Evolutionary conservation across 495 filamentous ascomycete species (phyloP), one percentile per base, ranked within the genome.

Genomic region (Hypoxylon perforatum): DNA sequence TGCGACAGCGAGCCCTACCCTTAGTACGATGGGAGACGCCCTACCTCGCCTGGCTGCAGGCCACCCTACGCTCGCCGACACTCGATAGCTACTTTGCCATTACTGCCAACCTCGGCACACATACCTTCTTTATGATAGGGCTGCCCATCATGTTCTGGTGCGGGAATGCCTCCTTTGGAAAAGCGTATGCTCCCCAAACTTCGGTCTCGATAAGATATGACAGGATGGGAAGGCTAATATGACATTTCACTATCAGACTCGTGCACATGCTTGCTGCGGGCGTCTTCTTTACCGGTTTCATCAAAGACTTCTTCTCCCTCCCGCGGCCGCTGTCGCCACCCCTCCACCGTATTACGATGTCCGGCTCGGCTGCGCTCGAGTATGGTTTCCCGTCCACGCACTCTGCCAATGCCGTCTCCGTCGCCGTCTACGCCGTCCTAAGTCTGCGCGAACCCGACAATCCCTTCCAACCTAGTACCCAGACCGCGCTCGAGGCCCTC

Each of bases 361-460:
- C 95, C 28, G 93, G 93, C 10, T 96, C 92, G 3, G 92, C 91
- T 6, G 93, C 94, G 17, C 84, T 99, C 36, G 95, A 99, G 73
- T 99, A 99, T 70, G 95, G 95, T 19, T 98, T 97, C 69, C 95
- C 95, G 3, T 97, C 93, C 11, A 97, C 95, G 0, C 95, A 99
- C 76, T 96, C 93, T 1, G 94, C 95, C 19, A 99, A 99, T 75
- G 95, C 95, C 6, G 91, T 97, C 44, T 98, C 95, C 1, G 94
- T 97, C 11, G 91, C 92, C 28, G 84, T 96, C 9, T 99, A 97
- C 75, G 88, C 84, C 11, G 78, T 97, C 35, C 82, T 90, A 17
- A 77, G 87, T 15, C 81, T 97, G 7, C 83, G 85, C 63, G 78
- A 74, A 1, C 82, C 88, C 0, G 81, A 86, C 4, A 80, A 82